Base-by-base conservation (phyloP, 2,329 filamentous ascomycete species). In the Cladophialophora chaetospira region DNA sequence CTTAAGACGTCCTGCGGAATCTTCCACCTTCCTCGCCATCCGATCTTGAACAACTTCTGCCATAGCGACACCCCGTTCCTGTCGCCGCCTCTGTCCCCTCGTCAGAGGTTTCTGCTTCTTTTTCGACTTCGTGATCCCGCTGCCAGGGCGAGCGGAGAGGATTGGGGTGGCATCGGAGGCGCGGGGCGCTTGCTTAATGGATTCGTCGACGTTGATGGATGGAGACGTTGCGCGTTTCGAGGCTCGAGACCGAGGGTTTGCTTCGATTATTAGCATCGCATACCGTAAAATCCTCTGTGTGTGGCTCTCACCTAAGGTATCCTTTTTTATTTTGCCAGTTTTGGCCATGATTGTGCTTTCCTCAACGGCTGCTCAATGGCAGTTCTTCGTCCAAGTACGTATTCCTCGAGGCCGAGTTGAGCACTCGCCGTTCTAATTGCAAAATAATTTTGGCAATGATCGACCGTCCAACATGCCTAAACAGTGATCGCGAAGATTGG, bases 221-320 rank as follows among this genome's bases (percentile, higher is more conserved):
- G 82, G 83, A 4, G 81, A 82, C 51, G 73, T 75, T 60, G 77
- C 82, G 64, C 83, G 77, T 62, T 82, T 79, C 33, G 82, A 81
- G 53, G 83, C 82, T 55, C 83, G 82, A 47, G 83, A 85, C 66
- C 81, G 81, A 13, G 81, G 80, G 46, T 77, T 73, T 57, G 75
- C 81, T 84, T 59, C 38, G n/a, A 13, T 17, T 36, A 23, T 42
- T 52, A 19, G 26, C 15, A n/a, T n/a, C 10, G 21, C 15, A 3
- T 31, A 40, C 3, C 19, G 23, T 1, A 23, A 9, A n/a, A 15
- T 44, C 10, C 31, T 31, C 45, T 43, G 11, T 45, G 38, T 35
- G 48, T 17, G 23, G 9, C 29, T n/a, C 23, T 40, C 23, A 60
- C 58, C 49, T 31, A 45, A 57, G 23, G 58, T 10, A n/a, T 60